These are phyloP conservation scores for Chlorophyllum brunneum DNA, from an alignment of 768 basidiomycete species.

Conservation along the genomic window DNA sequence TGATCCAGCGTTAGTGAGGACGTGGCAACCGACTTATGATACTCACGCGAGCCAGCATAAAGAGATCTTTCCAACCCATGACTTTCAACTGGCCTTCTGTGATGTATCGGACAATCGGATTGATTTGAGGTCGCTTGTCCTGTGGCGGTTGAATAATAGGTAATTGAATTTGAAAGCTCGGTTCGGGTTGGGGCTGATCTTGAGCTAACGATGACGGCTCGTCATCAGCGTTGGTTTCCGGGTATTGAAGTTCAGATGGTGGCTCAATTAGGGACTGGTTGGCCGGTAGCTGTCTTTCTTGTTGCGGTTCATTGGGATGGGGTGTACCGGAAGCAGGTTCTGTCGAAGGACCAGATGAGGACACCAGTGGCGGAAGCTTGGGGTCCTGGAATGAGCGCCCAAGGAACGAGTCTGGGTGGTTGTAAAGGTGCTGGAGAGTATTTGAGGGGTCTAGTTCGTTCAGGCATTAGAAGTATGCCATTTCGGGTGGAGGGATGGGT, in stretches of 20 bases:
- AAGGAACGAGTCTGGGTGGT: not conserved
- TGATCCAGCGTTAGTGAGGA: not conserved
- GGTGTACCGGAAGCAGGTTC: too few species aligned
- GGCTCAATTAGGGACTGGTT: too few species aligned
- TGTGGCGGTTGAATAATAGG: not conserved
- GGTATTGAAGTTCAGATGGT: too few species aligned
- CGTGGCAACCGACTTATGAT: not conserved
- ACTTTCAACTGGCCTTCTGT: not conserved
- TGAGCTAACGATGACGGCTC: not conserved
- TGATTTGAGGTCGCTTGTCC: not conserved
- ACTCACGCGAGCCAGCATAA: conserved; percentile 3
- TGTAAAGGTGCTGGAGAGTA: not conserved
- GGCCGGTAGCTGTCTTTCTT: too few species aligned
- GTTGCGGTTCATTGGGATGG: too few species aligned
- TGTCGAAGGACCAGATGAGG: too few species aligned
- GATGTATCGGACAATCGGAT: not conserved
- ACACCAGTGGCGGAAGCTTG: too few species aligned
- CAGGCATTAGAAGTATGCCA: not conserved
- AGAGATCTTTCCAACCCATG: conserved; percentile 5
- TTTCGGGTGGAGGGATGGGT: not conserved
- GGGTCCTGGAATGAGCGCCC: not conserved
- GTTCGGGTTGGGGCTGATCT: not conserved
- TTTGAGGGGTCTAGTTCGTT: not conserved
- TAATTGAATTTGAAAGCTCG: not conserved
- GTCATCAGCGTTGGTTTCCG: too few species aligned